Conservation (phyloP, 2,329 filamentous ascomycete genomes). For the Tolypocladium pustulatum region DNA sequence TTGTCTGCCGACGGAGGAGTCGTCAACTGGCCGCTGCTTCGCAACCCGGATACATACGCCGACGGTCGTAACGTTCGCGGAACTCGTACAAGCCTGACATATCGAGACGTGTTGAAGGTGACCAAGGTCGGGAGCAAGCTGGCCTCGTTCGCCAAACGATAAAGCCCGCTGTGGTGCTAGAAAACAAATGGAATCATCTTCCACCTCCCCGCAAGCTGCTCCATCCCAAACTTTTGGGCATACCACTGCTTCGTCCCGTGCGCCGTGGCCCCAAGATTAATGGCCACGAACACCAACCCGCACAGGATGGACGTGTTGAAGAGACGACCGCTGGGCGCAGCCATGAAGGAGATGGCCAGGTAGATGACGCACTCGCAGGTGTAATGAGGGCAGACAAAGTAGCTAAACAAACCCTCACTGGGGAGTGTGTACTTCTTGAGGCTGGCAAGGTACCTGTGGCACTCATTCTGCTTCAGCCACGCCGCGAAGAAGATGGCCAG, state of each 20-base stretch:
- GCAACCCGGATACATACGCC: constrained; percentile 32
- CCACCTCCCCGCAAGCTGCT: constrained; percentile 53
- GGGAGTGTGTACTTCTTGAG: constrained; percentile 80
- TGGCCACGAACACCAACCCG: constrained; percentile 60
- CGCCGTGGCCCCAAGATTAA: constrained; percentile 77
- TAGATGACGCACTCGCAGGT: constrained; percentile 82
- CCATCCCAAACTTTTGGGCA: constrained; percentile 57
- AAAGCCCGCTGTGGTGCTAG: constrained; percentile 22
- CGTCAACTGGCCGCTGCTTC: constrained; percentile 62
- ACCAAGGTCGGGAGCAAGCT: constrained; percentile 62
- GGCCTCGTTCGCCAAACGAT: constrained; percentile 35
- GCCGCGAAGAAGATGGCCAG: constrained; percentile 57
- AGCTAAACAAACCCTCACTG: constrained; percentile 57
- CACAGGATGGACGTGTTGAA: constrained; percentile 66
- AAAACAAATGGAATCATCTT: constrained; percentile 66
- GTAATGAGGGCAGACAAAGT: constrained; percentile 80
- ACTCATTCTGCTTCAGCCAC: constrained; percentile 63
- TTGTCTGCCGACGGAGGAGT: constrained; percentile 52
- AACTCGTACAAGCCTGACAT: constrained; percentile 64
- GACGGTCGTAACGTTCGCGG: constrained; percentile 46
- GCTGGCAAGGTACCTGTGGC: constrained; percentile 58
- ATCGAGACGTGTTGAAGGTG: constrained; percentile 77
- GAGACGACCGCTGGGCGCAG: constrained; percentile 54
- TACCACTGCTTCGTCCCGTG: constrained; percentile 73
- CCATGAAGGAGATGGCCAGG: constrained; percentile 60